phyloP scores from a whole-genome alignment of 2,329 filamentous ascomycete genomes.

The Xylariaceae sp. region DNA sequence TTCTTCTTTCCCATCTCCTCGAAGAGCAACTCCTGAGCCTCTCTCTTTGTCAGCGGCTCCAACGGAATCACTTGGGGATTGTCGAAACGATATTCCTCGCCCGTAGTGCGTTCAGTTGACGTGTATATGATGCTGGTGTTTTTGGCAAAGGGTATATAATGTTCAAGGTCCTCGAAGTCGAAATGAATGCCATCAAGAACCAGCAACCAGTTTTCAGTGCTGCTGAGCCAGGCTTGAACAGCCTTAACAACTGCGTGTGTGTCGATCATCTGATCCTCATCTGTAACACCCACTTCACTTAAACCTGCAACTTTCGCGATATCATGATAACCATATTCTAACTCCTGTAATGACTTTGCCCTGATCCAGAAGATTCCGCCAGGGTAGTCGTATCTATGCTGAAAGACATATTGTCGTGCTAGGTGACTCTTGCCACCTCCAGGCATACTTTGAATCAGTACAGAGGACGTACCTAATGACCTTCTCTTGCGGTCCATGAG shows the following conservation, averaged over 20 bases:
- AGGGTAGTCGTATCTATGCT: conserved; percentile 63
- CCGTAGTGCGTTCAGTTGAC: conserved; percentile 65
- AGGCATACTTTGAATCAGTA: conserved; percentile 68
- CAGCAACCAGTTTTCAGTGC: conserved; percentile 68
- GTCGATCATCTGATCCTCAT: conserved; percentile 48
- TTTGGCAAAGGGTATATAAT: conserved; percentile 69
- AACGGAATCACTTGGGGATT: conserved; percentile 65
- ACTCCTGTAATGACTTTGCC: conserved; percentile 64
- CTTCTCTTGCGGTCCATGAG: conserved; percentile 63
- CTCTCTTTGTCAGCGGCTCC: conserved; percentile 58
- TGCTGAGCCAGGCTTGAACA: conserved; percentile 68
- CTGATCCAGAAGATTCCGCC: conserved; percentile 75
- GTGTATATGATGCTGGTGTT: conserved; percentile 73
- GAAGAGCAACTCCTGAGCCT: conserved; percentile 67
- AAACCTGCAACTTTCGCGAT: conserved; percentile 66
- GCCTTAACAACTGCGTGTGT: conserved; percentile 58
- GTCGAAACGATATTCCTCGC: conserved; percentile 63
- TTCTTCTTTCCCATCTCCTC: conserved; percentile 66
- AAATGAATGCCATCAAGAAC: conserved; percentile 72
- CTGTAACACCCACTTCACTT: conserved; percentile 50
- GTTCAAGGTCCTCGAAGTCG: conserved; percentile 60
- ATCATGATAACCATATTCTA: conserved; percentile 69
- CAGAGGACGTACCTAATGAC: conserved; percentile 65
- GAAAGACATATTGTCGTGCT: conserved; percentile 70
- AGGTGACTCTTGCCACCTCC: conserved; percentile 74